Conservation (phyloP, 352 stramenopile genomes). For the Pythium aquatile region DNA sequence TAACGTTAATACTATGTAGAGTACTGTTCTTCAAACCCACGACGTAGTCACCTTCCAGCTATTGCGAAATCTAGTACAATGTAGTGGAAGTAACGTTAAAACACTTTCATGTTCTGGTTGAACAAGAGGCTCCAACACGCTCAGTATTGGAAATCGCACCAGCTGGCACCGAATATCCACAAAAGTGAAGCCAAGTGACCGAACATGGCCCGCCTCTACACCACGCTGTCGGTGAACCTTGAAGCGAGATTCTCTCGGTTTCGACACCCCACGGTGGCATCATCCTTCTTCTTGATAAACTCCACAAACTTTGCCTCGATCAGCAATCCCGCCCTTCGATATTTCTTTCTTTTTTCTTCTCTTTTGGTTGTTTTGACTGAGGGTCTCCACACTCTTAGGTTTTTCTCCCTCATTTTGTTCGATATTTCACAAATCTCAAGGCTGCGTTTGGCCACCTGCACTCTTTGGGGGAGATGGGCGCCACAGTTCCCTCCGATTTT, state of each 20-base stretch:
- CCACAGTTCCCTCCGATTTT: neutral
- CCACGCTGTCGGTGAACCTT: neutral
- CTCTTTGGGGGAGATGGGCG: neutral
- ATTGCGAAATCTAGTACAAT: neutral
- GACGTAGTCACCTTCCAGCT: too few species aligned
- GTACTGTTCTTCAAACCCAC: too few species aligned
- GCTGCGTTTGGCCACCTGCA: neutral
- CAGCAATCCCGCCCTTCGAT: neutral
- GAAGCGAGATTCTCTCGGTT: constrained; percentile 1
- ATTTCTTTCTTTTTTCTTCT: constrained; percentile 1
- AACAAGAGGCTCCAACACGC: neutral
- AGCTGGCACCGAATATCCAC: neutral
- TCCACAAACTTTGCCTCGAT: neutral
- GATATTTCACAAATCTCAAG: neutral
- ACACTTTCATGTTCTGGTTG: neutral
- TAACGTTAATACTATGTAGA: too few species aligned
- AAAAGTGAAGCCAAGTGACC: constrained; percentile 5
- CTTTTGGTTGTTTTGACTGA: neutral
- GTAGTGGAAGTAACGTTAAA: too few species aligned
- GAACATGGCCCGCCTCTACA: neutral
- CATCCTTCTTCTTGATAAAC: neutral
- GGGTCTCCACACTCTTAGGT: neutral
- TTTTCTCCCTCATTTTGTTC: neutral
- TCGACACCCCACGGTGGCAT: neutral
- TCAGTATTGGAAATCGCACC: neutral